Percentiles rank a stretch among this genome's conserved stretches.
Conservation (phyloP, 2,329 filamentous ascomycete genomes). For the Chaetothyriales sp. region DNA sequence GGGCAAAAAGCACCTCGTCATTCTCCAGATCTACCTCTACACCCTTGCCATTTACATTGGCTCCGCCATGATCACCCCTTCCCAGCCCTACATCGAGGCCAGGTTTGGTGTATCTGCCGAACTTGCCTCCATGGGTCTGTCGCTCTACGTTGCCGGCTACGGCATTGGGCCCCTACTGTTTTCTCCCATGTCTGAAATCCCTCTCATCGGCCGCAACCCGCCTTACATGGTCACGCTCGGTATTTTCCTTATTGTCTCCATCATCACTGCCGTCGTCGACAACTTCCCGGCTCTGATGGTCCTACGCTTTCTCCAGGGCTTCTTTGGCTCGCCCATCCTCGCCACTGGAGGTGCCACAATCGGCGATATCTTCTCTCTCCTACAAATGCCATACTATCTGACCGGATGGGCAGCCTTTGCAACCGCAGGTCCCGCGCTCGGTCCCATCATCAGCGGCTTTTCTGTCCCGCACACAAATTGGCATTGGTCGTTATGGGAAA, state of each 20-base stretch:
- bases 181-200: conserved; percentile 54
- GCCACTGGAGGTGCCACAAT: conserved; percentile 41
- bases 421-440: conserved; percentile 39
- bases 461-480: conserved; percentile 43
- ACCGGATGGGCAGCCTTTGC: conserved; percentile 42
- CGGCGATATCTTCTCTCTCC: conserved; percentile 37
- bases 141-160: conserved; percentile 19
- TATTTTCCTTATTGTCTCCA: conserved; percentile 53
- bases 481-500: conserved; percentile 47
- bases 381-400: conserved; percentile 45
- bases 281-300: conserved; percentile 53
- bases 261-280: conserved; percentile 49
- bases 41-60: conserved; percentile 18
- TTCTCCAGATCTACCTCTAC: conserved; percentile 19
- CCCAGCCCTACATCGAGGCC: conserved; percentile 11
- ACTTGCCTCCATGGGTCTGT: conserved; percentile 14
- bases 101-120: conserved; percentile 10
- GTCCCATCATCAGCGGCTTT: conserved; percentile 49
- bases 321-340: conserved; percentile 54
- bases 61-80: conserved; percentile 16
- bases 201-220: conserved; percentile 51
- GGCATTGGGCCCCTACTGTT: conserved; percentile 27
- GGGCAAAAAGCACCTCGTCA: conserved; percentile 14
- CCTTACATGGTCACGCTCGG: conserved; percentile 56
- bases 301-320: conserved; percentile 50